Percentiles rank a stretch among this genome's conserved stretches.
Conservation (phyloP, 1,284 basidiomycete species). For the Ustilago xerochloae region DNA sequence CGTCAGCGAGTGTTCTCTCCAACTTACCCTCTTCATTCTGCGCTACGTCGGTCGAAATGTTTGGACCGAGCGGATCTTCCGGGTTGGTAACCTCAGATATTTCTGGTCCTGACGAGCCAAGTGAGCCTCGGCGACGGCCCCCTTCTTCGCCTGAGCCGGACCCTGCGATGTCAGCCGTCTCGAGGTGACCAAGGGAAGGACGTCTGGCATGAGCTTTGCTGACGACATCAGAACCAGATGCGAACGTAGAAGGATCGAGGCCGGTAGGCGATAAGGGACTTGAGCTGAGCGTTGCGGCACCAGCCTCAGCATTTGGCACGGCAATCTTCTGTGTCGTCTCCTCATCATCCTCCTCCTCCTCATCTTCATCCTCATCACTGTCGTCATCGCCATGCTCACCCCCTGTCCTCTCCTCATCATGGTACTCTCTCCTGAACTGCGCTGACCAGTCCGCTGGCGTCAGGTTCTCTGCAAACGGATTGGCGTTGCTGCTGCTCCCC, state of each 20-base stretch:
- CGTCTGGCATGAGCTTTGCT: conserved; percentile 46
- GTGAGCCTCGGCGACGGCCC: conserved; percentile 21
- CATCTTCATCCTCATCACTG: conserved; percentile 52
- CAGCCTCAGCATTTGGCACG: background rate
- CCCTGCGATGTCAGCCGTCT: conserved; percentile 11
- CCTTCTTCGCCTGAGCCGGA: background rate
- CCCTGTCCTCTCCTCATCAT: conserved; percentile 29
- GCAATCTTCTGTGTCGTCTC: conserved; percentile 15
- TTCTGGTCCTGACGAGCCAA: conserved; percentile 30
- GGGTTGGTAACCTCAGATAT: conserved; percentile 38
- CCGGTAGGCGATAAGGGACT: conserved; percentile 19
- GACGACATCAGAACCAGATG: conserved; percentile 24
- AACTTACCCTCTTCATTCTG: conserved; percentile 55
- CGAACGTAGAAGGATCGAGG: conserved; percentile 5
- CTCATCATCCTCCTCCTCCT: conserved; percentile 31
- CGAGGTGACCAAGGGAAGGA: conserved; percentile 46
- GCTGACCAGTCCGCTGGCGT: conserved; percentile 67
- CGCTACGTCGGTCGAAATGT: conserved; percentile 37
- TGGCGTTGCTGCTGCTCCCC: conserved; percentile 11
- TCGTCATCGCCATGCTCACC: conserved; percentile 48
- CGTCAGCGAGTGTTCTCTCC: conserved; percentile 58
- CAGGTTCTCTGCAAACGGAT: conserved; percentile 58
- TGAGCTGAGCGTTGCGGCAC: conserved; percentile 36
- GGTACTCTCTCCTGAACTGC: conserved; percentile 55
- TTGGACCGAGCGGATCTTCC: conserved; percentile 54